Percentiles rank a stretch among this genome's conserved stretches.
Evolutionary conservation across 2,329 filamentous ascomycete genomes (phyloP).

Genomic region (Scleromitrula shiraiana): DNA sequence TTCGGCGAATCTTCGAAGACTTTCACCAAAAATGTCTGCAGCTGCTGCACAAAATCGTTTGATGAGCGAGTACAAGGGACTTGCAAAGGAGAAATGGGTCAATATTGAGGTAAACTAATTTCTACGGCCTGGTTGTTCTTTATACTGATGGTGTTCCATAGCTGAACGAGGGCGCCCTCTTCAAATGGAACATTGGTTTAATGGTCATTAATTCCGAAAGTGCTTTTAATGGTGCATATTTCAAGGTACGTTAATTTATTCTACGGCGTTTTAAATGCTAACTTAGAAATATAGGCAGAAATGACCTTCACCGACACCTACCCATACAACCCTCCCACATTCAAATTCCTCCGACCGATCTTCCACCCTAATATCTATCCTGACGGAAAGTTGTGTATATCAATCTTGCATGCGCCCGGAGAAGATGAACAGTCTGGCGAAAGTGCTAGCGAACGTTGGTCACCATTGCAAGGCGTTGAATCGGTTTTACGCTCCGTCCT

Average conservation of each 20-base stretch:
- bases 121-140: not conserved
- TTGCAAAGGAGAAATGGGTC: constrained; percentile 89
- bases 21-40: constrained; percentile 15
- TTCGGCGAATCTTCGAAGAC: not conserved
- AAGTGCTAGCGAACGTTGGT: constrained; percentile 84
- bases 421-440: constrained; percentile 92
- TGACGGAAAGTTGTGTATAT: constrained; percentile 89
- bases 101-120: constrained; percentile 64
- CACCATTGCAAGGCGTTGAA: constrained; percentile 86
- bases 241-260: constrained; percentile 48
- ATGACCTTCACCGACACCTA: constrained; percentile 88
- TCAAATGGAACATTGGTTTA: constrained; percentile 79
- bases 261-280: not conserved
- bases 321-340: constrained; percentile 80
- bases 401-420: constrained; percentile 86
- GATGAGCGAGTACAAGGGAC: constrained; percentile 77
- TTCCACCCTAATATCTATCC: constrained; percentile 92
- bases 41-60: constrained; percentile 66
- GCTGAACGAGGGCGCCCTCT: constrained; percentile 70
- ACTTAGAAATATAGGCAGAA: constrained; percentile 47
- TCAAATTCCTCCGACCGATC: constrained; percentile 73
- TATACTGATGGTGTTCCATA: constrained; percentile 13
- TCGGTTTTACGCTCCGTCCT: constrained; percentile 90
- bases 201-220: constrained; percentile 92
- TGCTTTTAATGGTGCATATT: constrained; percentile 86